Conservation (phyloP, 2,329 filamentous ascomycete species). For the Aspergillaceae sp. region DNA sequence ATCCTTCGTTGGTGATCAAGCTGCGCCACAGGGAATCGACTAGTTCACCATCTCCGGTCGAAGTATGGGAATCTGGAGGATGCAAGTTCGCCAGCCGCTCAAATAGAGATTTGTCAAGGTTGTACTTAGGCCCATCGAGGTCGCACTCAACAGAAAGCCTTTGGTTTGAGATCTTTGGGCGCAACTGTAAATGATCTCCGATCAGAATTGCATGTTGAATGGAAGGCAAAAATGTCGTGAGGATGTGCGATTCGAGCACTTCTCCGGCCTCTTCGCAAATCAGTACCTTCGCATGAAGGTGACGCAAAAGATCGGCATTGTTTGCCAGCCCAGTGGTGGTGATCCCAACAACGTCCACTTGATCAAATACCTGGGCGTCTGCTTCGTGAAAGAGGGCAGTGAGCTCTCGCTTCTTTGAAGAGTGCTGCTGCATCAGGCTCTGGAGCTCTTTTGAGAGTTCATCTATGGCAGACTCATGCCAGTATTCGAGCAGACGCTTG, state of each 20-base stretch:
- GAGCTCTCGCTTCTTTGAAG: neutral
- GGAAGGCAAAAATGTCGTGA: slow-evolving; percentile 30
- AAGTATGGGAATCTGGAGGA: too few species aligned
- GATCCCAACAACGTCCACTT: slow-evolving; percentile 44
- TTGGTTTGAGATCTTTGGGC: slow-evolving; percentile 21
- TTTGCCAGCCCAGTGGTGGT: slow-evolving; percentile 46
- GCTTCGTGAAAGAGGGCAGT: slow-evolving; percentile 11
- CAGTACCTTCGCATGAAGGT: slow-evolving; percentile 36
- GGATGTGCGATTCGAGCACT: slow-evolving; percentile 53
- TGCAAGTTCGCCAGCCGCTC: slow-evolving; percentile 38
- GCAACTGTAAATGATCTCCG: slow-evolving; percentile 28
- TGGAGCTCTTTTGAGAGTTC: too few species aligned
- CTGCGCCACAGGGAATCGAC: slow-evolving; percentile 28
- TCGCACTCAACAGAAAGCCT: slow-evolving; percentile 25
- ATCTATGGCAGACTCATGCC: too few species aligned
- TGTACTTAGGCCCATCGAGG: slow-evolving; percentile 28
- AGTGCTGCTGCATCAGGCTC: slow-evolving; percentile 15
- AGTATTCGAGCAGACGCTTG: too few species aligned
- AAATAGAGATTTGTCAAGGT: slow-evolving; percentile 45
- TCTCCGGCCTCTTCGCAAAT: slow-evolving; percentile 63
- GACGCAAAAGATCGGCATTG: slow-evolving; percentile 35
- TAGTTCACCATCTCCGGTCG: slow-evolving; percentile 8
- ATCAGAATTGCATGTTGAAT: slow-evolving; percentile 35
- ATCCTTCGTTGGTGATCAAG: slow-evolving; percentile 57
- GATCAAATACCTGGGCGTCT: slow-evolving; percentile 16